Evolutionary conservation across 2,329 filamentous ascomycete genomes (phyloP).

Genomic region (Tolypocladium album): DNA sequence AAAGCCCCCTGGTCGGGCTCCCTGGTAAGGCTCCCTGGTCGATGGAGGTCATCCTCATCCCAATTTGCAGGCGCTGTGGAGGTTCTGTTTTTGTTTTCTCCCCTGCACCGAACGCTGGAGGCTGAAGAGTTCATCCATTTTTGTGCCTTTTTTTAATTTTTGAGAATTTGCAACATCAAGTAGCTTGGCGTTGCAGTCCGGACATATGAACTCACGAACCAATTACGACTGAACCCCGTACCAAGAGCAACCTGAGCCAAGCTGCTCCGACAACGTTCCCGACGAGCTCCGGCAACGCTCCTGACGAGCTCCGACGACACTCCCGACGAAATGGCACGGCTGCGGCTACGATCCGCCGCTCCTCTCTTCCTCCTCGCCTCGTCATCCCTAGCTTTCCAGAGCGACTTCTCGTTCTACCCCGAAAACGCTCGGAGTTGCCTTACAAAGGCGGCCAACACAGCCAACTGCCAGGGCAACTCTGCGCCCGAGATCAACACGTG

Average conservation of each 20-base stretch:
- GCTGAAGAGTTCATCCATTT: neutral
- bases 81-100: neutral
- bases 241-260: neutral
- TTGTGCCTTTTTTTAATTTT: neutral
- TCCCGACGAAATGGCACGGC: slow-evolving; percentile 12
- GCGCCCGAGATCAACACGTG: slow-evolving; percentile 33
- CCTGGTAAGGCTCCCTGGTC: neutral
- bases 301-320: neutral
- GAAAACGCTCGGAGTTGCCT: slow-evolving; percentile 28
- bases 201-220: neutral
- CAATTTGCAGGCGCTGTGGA: neutral
- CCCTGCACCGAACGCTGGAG: neutral
- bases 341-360: slow-evolving; percentile 10
- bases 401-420: slow-evolving; percentile 24
- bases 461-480: slow-evolving; percentile 29
- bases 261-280: neutral
- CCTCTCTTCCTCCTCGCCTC: slow-evolving; percentile 17
- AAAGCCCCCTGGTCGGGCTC: neutral
- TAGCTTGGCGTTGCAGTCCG: neutral
- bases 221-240: neutral
- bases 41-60: neutral
- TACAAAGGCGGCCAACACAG: slow-evolving; percentile 24
- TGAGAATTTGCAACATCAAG: neutral
- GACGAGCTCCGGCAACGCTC: neutral
- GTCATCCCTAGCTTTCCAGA: slow-evolving; percentile 12